A percentile compares a stretch with the other conserved stretches of the same genome.
Evolutionary conservation across 495 filamentous ascomycete genomes (phyloP).

Genomic region (Podospora conica): DNA sequence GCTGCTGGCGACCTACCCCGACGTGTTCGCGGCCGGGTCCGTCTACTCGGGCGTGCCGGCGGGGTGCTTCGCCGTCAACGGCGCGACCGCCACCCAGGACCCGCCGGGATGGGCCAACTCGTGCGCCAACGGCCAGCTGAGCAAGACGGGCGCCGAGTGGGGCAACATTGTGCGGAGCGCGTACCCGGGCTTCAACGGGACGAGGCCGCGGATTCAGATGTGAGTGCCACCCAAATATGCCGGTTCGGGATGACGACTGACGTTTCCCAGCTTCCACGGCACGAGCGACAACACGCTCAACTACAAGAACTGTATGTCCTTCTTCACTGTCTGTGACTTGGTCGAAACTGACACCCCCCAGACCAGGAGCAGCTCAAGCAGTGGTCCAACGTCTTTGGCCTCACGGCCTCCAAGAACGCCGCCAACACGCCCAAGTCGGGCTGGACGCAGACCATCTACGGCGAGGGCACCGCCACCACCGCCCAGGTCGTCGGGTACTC

Average conservation of each 20-base stretch:
- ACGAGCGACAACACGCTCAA: slow-evolving; percentile 38
- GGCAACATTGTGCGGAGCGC: slow-evolving; percentile 41
- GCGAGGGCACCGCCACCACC: slow-evolving; percentile 37
- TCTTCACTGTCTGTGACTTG: background rate
- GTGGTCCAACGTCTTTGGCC: slow-evolving; percentile 35
- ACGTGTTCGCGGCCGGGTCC: slow-evolving; percentile 45
- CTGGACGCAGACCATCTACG: slow-evolving; percentile 52
- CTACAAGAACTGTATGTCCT: slow-evolving; percentile 33
- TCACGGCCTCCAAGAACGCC: slow-evolving; percentile 32
- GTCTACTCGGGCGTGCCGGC: slow-evolving; percentile 46
- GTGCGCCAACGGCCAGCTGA: slow-evolving; percentile 41
- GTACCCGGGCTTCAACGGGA: slow-evolving; percentile 46
- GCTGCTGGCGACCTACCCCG: slow-evolving; percentile 43
- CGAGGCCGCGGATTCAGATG: slow-evolving; percentile 45
- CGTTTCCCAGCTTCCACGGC: slow-evolving; percentile 36
- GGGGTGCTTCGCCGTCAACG: slow-evolving; percentile 43
- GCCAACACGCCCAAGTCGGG: slow-evolving; percentile 40
- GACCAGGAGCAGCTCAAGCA: slow-evolving; percentile 26
- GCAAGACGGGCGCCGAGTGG: slow-evolving; percentile 44
- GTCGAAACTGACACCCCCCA: background rate
- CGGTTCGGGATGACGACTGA: background rate
- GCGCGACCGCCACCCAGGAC: slow-evolving; percentile 38
- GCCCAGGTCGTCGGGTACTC: slow-evolving; percentile 43
- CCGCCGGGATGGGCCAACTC: slow-evolving; percentile 43
- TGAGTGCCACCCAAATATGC: slow-evolving; percentile 15